Conservation (phyloP, 208 protist genomes). For the Leishmania tarentolae region DNA sequence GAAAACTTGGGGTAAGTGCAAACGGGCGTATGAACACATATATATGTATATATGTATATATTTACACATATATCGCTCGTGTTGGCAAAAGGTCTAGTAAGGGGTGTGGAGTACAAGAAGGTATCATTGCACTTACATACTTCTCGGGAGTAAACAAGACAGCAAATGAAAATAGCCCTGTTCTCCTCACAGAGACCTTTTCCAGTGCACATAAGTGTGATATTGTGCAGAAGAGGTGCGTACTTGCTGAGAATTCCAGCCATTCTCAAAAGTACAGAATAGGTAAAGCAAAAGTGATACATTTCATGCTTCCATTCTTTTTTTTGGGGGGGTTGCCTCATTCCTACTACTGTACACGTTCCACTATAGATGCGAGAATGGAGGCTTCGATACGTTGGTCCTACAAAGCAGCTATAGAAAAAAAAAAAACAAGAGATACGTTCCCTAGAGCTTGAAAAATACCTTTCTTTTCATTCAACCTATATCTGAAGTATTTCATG, state of each 20-base stretch:
- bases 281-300: not conserved
- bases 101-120: not conserved
- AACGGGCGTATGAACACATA: not conserved
- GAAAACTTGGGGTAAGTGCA: conserved; percentile 3
- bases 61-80: not conserved
- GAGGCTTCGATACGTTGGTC: not conserved
- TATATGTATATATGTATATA: not conserved
- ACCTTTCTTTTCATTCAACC: too few species aligned
- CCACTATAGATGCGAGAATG: not conserved
- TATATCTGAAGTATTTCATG: not conserved
- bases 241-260: not conserved
- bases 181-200: not conserved
- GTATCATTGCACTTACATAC: not conserved
- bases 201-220: not conserved
- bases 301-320: not conserved
- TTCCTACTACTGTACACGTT: conserved; percentile 5
- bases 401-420: conserved; percentile 4
- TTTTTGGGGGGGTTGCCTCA: not conserved
- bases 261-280: not conserved
- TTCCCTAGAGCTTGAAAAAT: not conserved
- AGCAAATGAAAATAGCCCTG: not conserved
- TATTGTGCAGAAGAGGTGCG: not conserved
- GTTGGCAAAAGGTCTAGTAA: not conserved
- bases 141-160: not conserved
- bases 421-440: conserved; percentile 2